These are phyloP conservation scores for Millerozyma miso DNA, from an alignment of 805 yeast genomes.

Conservation along the genomic window DNA sequence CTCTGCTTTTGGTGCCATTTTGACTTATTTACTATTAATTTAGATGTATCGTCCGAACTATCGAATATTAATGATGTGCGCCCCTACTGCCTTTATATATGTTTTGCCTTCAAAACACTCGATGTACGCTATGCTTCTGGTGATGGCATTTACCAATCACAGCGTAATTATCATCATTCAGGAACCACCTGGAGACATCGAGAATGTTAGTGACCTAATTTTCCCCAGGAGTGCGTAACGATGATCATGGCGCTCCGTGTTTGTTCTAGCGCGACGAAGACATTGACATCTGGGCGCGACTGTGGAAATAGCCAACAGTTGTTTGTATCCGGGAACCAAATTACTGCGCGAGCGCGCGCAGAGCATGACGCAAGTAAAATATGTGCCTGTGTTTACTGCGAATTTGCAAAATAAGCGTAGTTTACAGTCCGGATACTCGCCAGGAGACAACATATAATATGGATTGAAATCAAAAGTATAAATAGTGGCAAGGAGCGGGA, in stretches of 20 bases:
- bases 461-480: neutral
- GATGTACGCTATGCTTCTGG: neutral
- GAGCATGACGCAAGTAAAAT: neutral
- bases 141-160: neutral
- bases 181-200: neutral
- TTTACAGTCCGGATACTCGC: neutral
- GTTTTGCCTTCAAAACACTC: slow-evolving; percentile 2
- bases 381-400: neutral
- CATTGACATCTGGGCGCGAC: neutral
- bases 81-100: slow-evolving; percentile 9
- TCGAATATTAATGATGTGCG: neutral
- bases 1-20: slow-evolving; percentile 68
- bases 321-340: neutral
- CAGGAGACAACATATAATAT: neutral
- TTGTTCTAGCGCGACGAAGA: neutral
- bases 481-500: neutral
- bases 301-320: neutral
- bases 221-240: neutral
- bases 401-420: neutral
- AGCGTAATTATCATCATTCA: neutral
- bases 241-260: neutral
- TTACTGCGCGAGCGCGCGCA: neutral
- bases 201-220: neutral
- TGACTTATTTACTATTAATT: slow-evolving; percentile 1
- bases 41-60: neutral